These are phyloP conservation scores for Xylariaceae sp. DNA, from an alignment of 2,329 filamentous ascomycete genomes.

Conservation along the genomic window DNA sequence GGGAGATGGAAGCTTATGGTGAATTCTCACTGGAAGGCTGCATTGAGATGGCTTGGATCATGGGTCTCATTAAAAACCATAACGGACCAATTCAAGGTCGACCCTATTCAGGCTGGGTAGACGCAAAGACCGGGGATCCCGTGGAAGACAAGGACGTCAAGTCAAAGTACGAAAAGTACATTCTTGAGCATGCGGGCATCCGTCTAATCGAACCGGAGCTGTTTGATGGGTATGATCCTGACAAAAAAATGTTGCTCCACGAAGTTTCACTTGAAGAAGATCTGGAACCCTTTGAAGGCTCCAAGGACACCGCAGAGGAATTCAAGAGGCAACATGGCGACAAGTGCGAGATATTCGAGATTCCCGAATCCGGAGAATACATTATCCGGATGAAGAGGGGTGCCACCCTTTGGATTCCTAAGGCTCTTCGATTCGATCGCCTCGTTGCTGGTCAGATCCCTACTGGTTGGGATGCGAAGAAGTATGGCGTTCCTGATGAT, in stretches of 20 bases:
- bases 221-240: constrained; percentile 94
- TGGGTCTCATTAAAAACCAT: constrained; percentile 98
- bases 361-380: constrained; percentile 88
- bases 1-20: constrained; percentile 98
- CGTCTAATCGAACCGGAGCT: constrained; percentile 96
- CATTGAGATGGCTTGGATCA: constrained; percentile 99
- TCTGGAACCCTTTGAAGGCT: constrained; percentile 92
- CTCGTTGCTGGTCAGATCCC: constrained; percentile 96
- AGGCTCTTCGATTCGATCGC: constrained; percentile 94
- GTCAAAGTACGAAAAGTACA: constrained; percentile 93
- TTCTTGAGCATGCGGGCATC: constrained; percentile 94
- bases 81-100: constrained; percentile 95
- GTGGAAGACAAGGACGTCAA: constrained; percentile 99
- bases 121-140: constrained; percentile 87
- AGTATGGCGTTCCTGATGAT: constrained; percentile 93
- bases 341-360: constrained; percentile 96
- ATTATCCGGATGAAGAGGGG: constrained; percentile 94
- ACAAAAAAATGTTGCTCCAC: constrained; percentile 97
- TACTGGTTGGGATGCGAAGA: constrained; percentile 94
- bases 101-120: constrained; percentile 95
- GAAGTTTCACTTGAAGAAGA: constrained; percentile 98
- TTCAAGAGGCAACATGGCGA: constrained; percentile 97
- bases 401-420: constrained; percentile 89
- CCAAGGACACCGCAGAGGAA: constrained; percentile 94
- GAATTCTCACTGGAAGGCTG: constrained; percentile 97